These are phyloP conservation scores for Poa annua DNA, from an alignment of 176 grass and related monocot genomes.

Conservation along the genomic window DNA sequence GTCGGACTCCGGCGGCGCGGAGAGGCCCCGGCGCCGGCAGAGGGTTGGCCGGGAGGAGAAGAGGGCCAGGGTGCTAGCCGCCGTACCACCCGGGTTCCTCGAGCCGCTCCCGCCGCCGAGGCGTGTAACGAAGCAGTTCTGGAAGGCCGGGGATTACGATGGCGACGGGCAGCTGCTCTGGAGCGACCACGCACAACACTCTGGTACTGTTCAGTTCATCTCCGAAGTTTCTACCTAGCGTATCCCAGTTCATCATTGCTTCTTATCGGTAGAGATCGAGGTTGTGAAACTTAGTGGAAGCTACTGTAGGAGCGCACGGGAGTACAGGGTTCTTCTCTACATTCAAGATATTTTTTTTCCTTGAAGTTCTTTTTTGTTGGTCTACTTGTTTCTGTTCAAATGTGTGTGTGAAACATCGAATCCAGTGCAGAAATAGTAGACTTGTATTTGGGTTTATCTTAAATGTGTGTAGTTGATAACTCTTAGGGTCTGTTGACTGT, in stretches of 20 bases:
- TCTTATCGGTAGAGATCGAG: not conserved
- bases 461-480: not conserved
- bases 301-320: not conserved
- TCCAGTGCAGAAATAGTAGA: not conserved
- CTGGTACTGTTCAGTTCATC: slow-evolving; percentile 46
- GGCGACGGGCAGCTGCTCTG: slow-evolving; percentile 30
- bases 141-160: slow-evolving; percentile 92
- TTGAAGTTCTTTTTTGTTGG: not conserved
- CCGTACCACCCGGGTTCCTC: slow-evolving; percentile 76
- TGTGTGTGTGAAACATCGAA: not conserved
- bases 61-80: slow-evolving; percentile 39
- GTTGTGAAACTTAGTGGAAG: not conserved
- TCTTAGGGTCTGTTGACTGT: not conserved
- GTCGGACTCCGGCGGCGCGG: slow-evolving; percentile 37
- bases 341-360: not conserved
- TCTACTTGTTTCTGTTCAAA: not conserved
- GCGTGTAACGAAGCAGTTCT: slow-evolving; percentile 77
- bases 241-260: not conserved
- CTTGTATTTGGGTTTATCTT: not conserved
- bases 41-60: slow-evolving; percentile 28
- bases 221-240: not conserved
- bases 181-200: slow-evolving; percentile 22
- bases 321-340: not conserved
- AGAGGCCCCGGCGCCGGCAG: slow-evolving; percentile 29
- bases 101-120: slow-evolving; percentile 32